A percentile compares a stretch with the other conserved stretches of the same genome.
These are phyloP conservation scores for Lentinus tigrinus DNA, from an alignment of 768 basidiomycete species.

Conservation along the genomic window DNA sequence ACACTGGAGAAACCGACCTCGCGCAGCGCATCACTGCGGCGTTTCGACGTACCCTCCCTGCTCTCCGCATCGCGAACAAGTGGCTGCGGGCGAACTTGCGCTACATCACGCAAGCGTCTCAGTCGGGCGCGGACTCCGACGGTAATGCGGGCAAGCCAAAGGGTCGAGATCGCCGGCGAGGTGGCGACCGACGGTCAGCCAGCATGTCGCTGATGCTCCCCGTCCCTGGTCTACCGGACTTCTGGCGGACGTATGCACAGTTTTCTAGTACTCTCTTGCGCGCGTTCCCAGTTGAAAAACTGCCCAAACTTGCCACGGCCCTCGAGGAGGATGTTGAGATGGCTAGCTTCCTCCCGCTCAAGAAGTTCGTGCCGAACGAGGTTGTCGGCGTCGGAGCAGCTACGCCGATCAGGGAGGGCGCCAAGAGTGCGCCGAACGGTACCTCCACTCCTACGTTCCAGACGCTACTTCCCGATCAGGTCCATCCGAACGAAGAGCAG, in stretches of 20 bases:
- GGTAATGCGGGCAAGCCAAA: constrained; percentile 18
- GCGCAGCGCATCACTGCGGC: constrained; percentile 84
- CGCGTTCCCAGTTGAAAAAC: constrained; percentile 64
- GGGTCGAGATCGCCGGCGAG: constrained; percentile 27
- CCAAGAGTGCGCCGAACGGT: background rate
- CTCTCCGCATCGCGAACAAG: constrained; percentile 82
- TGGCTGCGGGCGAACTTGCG: constrained; percentile 82
- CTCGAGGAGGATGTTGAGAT: constrained; percentile 92
- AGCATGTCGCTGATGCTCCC: constrained; percentile 31
- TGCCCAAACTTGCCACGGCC: constrained; percentile 57
- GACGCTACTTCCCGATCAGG: constrained; percentile 31
- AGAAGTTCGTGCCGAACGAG: constrained; percentile 50
- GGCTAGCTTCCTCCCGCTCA: constrained; percentile 83
- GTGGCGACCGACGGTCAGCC: constrained; percentile 30
- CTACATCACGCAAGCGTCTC: constrained; percentile 52
- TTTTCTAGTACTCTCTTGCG: constrained; percentile 61
- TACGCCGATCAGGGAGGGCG: background rate
- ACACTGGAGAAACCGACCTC: constrained; percentile 55
- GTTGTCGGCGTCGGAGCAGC: constrained; percentile 18
- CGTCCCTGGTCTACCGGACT: constrained; percentile 42
- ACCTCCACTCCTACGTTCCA: background rate
- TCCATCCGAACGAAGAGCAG: constrained; percentile 94
- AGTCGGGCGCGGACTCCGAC: constrained; percentile 1
- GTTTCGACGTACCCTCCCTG: constrained; percentile 83
- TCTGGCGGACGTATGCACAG: constrained; percentile 72